Evolutionary conservation across 345 rosid species (phyloP).

Genomic region (Hibiscus tridactylites): DNA sequence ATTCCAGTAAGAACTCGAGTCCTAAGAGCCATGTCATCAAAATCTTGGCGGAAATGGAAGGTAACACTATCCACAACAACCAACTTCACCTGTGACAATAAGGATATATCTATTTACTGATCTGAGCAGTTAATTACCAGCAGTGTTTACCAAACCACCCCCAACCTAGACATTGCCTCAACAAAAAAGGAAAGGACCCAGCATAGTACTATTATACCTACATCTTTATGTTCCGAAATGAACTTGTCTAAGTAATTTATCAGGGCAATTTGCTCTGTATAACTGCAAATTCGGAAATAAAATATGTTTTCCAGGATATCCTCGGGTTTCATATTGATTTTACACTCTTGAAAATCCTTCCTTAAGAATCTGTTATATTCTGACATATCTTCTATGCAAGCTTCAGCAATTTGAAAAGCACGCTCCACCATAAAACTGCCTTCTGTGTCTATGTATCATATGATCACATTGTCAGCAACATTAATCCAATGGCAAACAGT

Average conservation of each 20-base stretch:
- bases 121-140: neutral
- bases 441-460: conserved; percentile 62
- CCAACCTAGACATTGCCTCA: neutral
- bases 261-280: conserved; percentile 76
- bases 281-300: conserved; percentile 84
- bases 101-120: conserved; percentile 2
- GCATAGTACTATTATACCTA: conserved; percentile 22
- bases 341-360: conserved; percentile 39
- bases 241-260: conserved; percentile 71
- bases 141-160: neutral
- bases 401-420: conserved; percentile 76
- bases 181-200: neutral
- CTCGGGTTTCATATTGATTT: conserved; percentile 38
- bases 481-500: neutral
- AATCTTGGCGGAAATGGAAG: conserved; percentile 96
- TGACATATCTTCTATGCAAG: conserved; percentile 61
- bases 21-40: conserved; percentile 74
- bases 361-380: conserved; percentile 42
- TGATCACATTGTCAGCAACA: neutral
- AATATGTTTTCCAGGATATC: conserved; percentile 70
- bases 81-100: conserved; percentile 57
- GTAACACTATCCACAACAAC: conserved; percentile 78
- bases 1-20: conserved; percentile 72
- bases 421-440: conserved; percentile 98
- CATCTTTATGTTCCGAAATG: conserved; percentile 70